A percentile compares a stretch with the other conserved stretches of the same genome.
These are phyloP conservation scores for Athelia psychrophila DNA, from an alignment of 1,284 basidiomycete genomes.

Conservation along the genomic window DNA sequence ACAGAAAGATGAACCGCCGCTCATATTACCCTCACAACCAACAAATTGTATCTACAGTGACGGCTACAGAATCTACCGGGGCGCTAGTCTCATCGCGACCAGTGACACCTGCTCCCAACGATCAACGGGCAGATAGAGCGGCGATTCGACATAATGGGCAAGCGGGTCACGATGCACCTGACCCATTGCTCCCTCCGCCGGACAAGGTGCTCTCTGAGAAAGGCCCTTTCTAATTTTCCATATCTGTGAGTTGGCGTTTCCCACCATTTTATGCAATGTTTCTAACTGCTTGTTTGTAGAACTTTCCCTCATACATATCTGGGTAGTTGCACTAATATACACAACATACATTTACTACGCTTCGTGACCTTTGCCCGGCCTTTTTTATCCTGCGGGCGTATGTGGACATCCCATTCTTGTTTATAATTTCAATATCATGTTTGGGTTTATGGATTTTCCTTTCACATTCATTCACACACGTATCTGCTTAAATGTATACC, in stretches of 20 bases:
- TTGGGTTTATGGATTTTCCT: too few species aligned
- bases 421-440: slow-evolving; percentile 9
- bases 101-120: slow-evolving; percentile 37
- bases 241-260: slow-evolving; percentile 15
- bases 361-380: neutral
- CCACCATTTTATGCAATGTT: neutral
- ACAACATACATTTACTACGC: neutral
- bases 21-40: slow-evolving; percentile 82
- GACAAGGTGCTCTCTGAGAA: neutral
- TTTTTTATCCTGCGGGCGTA: neutral
- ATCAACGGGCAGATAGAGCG: slow-evolving; percentile 14
- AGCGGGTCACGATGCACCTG: neutral
- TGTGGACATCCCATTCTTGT: neutral
- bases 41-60: slow-evolving; percentile 51
- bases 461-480: too few species aligned
- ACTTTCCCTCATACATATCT: neutral
- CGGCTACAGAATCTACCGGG: slow-evolving; percentile 39
- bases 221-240: neutral
- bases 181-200: neutral
- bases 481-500: too few species aligned
- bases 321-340: neutral
- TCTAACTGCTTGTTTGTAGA: too few species aligned
- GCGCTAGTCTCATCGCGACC: slow-evolving; percentile 41
- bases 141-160: neutral
- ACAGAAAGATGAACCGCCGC: slow-evolving; percentile 78